A percentile compares a stretch with the other conserved stretches of the same genome.
These are phyloP conservation scores for Diplodia seriata DNA, from an alignment of 2,329 filamentous ascomycete genomes.

Conservation along the genomic window DNA sequence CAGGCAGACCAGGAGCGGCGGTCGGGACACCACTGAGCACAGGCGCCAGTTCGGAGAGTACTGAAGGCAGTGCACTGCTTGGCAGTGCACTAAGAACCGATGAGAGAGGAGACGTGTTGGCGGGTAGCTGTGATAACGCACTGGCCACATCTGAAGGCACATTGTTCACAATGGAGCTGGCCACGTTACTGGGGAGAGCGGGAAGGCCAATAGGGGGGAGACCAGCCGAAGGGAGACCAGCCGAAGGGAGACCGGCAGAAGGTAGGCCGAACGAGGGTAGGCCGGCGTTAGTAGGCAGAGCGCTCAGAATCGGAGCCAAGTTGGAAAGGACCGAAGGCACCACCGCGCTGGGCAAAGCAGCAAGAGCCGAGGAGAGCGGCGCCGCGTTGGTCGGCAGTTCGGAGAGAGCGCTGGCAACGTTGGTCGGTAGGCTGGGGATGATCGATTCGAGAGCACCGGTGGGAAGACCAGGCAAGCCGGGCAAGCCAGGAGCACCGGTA, in stretches of 20 bases:
- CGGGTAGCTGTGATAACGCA: too few relatives aligned
- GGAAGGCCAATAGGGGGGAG: not conserved
- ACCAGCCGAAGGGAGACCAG: not conserved
- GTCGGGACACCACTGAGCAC: not conserved
- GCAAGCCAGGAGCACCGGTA: too few relatives aligned
- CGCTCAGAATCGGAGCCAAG: conserved; percentile 1
- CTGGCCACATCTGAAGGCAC: not conserved
- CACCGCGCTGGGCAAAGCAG: not conserved
- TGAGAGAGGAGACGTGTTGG: too few relatives aligned
- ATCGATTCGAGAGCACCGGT: too few relatives aligned
- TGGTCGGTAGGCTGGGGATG: not conserved
- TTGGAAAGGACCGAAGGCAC: not conserved
- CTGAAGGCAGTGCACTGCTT: not conserved
- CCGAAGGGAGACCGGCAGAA: conserved; percentile 1
- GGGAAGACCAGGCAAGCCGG: too few relatives aligned
- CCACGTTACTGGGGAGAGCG: not conserved
- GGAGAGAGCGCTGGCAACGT: not conserved
- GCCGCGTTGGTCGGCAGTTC: conserved; percentile 3
- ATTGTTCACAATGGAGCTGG: not conserved
- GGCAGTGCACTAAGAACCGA: not conserved
- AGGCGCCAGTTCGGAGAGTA: too few relatives aligned
- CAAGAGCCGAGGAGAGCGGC: conserved; percentile 2
- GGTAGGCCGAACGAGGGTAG: not conserved
- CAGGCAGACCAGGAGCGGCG: too few relatives aligned
- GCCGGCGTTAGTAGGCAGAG: not conserved